Percentiles rank a stretch among this genome's conserved stretches.
Evolutionary conservation across 2,329 filamentous ascomycete species (phyloP).

Genomic region (Allantophomopsis lycopodina): DNA sequence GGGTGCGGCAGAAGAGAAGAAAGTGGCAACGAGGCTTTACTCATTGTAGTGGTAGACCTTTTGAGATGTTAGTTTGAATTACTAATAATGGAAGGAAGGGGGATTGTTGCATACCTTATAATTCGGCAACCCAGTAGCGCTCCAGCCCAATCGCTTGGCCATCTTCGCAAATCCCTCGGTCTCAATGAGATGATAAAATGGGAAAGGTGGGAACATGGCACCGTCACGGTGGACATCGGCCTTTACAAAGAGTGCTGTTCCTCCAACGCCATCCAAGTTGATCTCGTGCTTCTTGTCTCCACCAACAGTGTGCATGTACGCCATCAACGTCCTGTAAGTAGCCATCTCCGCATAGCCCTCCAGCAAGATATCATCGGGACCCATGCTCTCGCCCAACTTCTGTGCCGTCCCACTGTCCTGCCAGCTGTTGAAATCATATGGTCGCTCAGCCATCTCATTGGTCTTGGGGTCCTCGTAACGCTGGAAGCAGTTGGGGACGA

Average conservation of each 20-base stretch:
- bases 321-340: constrained; percentile 87
- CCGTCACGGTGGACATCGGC: constrained; percentile 94
- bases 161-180: constrained; percentile 98
- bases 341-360: constrained; percentile 91
- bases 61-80: constrained; percentile 3
- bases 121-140: constrained; percentile 80
- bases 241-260: constrained; percentile 85
- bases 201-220: constrained; percentile 94
- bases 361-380: constrained; percentile 78
- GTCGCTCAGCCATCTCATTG: constrained; percentile 58
- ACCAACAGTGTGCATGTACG: constrained; percentile 52
- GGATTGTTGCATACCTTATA: constrained; percentile 64
- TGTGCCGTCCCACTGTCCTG: constrained; percentile 74
- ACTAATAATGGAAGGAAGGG: neutral
- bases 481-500: constrained; percentile 94
- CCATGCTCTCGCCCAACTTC: constrained; percentile 66
- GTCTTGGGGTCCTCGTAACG: constrained; percentile 58
- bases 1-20: no score
- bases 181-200: constrained; percentile 95
- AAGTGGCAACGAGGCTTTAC: constrained; percentile 29
- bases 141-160: constrained; percentile 79
- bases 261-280: constrained; percentile 82
- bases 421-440: constrained; percentile 98
- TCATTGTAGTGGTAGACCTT: constrained; percentile 88
- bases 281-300: constrained; percentile 50